These are phyloP conservation scores for Phytopythium boreale DNA, from an alignment of 352 stramenopile genomes.

Conservation along the genomic window DNA sequence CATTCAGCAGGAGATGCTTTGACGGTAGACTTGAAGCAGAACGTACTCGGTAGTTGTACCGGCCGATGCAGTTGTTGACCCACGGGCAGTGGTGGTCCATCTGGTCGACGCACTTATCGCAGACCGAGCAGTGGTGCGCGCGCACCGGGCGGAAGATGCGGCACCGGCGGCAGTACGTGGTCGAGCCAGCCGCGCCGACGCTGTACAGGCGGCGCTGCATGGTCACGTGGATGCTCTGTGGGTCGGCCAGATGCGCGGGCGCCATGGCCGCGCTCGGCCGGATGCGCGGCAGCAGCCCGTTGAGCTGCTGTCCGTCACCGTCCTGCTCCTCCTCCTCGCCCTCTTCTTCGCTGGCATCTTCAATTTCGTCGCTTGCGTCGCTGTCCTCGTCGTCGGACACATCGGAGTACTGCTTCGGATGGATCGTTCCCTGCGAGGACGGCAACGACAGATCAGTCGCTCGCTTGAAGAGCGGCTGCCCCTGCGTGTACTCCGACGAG, in stretches of 20 bases:
- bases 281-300: conserved; percentile 23
- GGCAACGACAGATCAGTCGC: conserved; percentile 8
- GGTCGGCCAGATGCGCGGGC: conserved; percentile 26
- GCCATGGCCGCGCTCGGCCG: conserved; percentile 23
- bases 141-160: conserved; percentile 46
- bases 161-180: conserved; percentile 53
- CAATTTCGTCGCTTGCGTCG: conserved; percentile 13
- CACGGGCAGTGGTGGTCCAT: conserved; percentile 99
- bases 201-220: conserved; percentile 21
- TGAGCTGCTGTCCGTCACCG: conserved; percentile 6
- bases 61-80: conserved; percentile 97
- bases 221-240: conserved; percentile 31
- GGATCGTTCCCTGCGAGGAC: conserved; percentile 26
- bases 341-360: not conserved
- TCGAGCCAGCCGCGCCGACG: conserved; percentile 12
- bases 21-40: too few species aligned
- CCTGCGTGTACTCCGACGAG: conserved; percentile 4
- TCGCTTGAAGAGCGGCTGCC: not conserved
- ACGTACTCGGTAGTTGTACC: conserved; percentile 92
- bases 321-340: conserved; percentile 7
- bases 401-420: conserved; percentile 8
- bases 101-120: conserved; percentile 90
- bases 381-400: conserved; percentile 9
- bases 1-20: too few species aligned
- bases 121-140: conserved; percentile 79